A percentile compares a stretch with the other conserved stretches of the same genome.
Conservation (phyloP, 495 filamentous ascomycete genomes). For the Aspergillus kassunensis region DNA sequence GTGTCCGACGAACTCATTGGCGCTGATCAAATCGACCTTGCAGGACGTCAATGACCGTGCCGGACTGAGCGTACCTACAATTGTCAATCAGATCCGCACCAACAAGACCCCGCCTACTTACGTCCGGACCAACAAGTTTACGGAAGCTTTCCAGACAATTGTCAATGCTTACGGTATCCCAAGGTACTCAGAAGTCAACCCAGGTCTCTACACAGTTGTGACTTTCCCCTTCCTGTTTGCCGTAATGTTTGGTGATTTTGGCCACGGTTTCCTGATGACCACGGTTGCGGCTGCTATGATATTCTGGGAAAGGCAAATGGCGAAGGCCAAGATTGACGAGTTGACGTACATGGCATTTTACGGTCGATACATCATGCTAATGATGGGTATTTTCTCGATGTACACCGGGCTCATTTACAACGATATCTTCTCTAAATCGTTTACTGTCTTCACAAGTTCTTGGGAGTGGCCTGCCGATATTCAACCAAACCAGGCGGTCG, state of each 20-base stretch:
- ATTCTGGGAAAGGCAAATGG: slow-evolving; percentile 82
- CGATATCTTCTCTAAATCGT: slow-evolving; percentile 89
- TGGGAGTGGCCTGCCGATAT: slow-evolving; percentile 81
- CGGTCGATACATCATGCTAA: slow-evolving; percentile 94
- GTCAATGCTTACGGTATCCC: slow-evolving; percentile 97
- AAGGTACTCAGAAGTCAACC: slow-evolving; percentile 96
- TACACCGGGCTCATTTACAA: slow-evolving; percentile 98
- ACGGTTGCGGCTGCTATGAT: slow-evolving; percentile 83
- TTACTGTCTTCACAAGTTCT: slow-evolving; percentile 81
- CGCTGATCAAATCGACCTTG: slow-evolving; percentile 90
- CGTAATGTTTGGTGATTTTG: slow-evolving; percentile 98
- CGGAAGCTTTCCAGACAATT: slow-evolving; percentile 96
- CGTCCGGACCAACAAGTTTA: slow-evolving; percentile 96
- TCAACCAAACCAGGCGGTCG: slow-evolving; percentile 53
- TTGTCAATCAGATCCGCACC: slow-evolving; percentile 94
- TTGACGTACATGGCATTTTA: slow-evolving; percentile 98
- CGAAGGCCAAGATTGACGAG: slow-evolving; percentile 85
- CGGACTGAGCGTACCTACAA: slow-evolving; percentile 89
- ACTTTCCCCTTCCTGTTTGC: slow-evolving; percentile 99
- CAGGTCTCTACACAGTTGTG: slow-evolving; percentile 86
- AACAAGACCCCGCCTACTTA: slow-evolving; percentile 97
- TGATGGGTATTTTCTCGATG: slow-evolving; percentile 96
- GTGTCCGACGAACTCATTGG: slow-evolving; percentile 86
- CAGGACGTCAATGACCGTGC: slow-evolving; percentile 96
- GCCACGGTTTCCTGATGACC: slow-evolving; percentile 85